phyloP scores from a whole-genome alignment of 176 grass and related monocot genomes.

The Eragrostis curvula region DNA sequence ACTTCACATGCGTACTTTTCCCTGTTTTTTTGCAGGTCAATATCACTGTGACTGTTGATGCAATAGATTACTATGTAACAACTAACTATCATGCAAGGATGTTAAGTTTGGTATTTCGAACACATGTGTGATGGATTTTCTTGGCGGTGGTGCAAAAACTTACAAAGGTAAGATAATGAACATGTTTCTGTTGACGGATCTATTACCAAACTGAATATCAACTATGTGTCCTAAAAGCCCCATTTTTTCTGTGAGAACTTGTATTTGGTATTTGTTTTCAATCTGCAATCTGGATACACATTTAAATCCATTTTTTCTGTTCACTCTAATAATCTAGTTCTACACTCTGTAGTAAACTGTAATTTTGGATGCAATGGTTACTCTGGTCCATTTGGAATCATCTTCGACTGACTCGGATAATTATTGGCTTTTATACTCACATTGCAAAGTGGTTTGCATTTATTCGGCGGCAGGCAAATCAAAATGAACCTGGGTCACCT shows the following conservation, averaged over 20 bases:
- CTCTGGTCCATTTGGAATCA: background rate
- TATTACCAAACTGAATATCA: conserved; percentile 15
- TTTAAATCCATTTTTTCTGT: background rate
- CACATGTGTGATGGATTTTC: conserved; percentile 97
- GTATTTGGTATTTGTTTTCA: background rate
- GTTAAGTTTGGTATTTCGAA: conserved; percentile 97
- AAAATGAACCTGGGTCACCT: conserved; percentile 73
- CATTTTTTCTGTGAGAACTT: background rate
- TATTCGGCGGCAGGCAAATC: conserved; percentile 72
- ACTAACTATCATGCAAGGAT: conserved; percentile 96
- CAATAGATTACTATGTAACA: conserved; percentile 85
- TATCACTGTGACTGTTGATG: conserved; percentile 69
- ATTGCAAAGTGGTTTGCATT: conserved; percentile 89
- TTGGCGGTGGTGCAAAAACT: conserved; percentile 81
- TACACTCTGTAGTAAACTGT: conserved; percentile 9
- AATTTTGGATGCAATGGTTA: conserved; percentile 33
- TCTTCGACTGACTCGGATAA: conserved; percentile 26
- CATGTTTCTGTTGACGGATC: background rate
- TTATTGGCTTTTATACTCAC: conserved; percentile 34
- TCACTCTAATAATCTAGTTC: no score
- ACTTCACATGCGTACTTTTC: no score
- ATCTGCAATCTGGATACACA: background rate
- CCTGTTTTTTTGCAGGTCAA: conserved; percentile 68
- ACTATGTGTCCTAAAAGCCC: background rate
- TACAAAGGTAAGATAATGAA: conserved; percentile 70